A percentile compares a stretch with the other conserved stretches of the same genome.
Evolutionary conservation across 73 alveolate genomes (phyloP).

Genomic region (Diophrys appendiculata): DNA sequence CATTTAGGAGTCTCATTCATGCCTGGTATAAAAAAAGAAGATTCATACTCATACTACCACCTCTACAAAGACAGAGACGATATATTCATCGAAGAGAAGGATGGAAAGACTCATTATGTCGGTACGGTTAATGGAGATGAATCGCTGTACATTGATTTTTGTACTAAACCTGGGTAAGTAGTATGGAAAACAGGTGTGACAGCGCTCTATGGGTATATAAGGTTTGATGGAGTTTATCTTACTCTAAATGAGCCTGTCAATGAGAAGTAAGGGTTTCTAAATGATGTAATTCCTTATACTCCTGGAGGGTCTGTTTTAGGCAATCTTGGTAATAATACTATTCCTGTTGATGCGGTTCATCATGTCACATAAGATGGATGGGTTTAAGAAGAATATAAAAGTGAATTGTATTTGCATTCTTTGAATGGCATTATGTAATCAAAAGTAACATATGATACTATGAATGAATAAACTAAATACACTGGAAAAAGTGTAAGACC

Average conservation of each 20-base stretch:
- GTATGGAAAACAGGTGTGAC: conserved; percentile 26
- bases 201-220: conserved; percentile 38
- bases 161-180: neutral
- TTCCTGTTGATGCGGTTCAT: conserved; percentile 15
- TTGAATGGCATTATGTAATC: neutral
- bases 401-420: neutral
- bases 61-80: conserved; percentile 52
- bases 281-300: conserved; percentile 11
- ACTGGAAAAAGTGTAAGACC: conserved; percentile 57
- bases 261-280: neutral
- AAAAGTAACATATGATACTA: neutral
- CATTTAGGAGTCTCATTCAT: conserved; percentile 7
- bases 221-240: conserved; percentile 83
- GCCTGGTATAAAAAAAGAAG: conserved; percentile 70
- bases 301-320: conserved; percentile 13
- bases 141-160: neutral
- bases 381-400: conserved; percentile 18
- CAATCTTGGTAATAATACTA: neutral
- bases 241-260: conserved; percentile 80
- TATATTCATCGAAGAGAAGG: conserved; percentile 53
- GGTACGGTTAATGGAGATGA: conserved; percentile 2
- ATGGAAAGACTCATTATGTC: neutral
- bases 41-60: conserved; percentile 73
- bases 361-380: conserved; percentile 24
- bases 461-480: neutral